Base-by-base conservation (phyloP, 805 yeast genomes). In the Suhomyces sp. region DNA sequence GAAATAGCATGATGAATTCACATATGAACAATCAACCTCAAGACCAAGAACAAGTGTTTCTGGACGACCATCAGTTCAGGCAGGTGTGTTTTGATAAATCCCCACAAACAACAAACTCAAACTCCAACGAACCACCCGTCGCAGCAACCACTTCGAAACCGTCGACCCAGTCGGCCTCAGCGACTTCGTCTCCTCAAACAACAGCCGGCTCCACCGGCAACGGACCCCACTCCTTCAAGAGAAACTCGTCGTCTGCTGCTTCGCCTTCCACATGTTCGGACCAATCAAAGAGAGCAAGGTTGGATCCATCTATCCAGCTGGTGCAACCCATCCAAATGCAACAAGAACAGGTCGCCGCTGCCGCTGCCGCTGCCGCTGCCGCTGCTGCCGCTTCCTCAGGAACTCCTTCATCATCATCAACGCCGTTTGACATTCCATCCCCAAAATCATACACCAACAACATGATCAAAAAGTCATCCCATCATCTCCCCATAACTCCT, bases 1-100 rank as follows among this genome's bases (percentile, higher is more conserved):
- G 6, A 25, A 9, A 39, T 37, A 21, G 19, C 27, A 53, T 45
- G 48, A 67, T 67, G 70, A 62, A 66, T 49, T 66, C 71, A 43
- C 71, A 66, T 48, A 60, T 67, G 44, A 65, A 67, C 55, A 67
- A 67, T 53, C 55, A 59, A 37, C 62, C 62, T 51, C 71, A 69
- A 19, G 66, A 66, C 52, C 63, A 65, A 49, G 70, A 68, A 51
- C 70, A 64, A 56, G 64, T 67, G 45, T 64, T 67, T 52, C 66
- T 48, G 53, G 56, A 53, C 46, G 54, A 51, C 40, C 51, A 64
- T 21, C 65, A 65, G 54, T 66, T 69, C 57, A 64, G 72, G 39
- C 67, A 62, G 41, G 72, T 68, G 44, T 69, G 68, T 51, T 66
- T 67, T 52, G 72, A 68, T 50, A 53, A 53, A 48, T 60, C 59